These are phyloP conservation scores for Hypocrella siamensis DNA, from an alignment of 2,329 filamentous ascomycete species.

Conservation along the genomic window DNA sequence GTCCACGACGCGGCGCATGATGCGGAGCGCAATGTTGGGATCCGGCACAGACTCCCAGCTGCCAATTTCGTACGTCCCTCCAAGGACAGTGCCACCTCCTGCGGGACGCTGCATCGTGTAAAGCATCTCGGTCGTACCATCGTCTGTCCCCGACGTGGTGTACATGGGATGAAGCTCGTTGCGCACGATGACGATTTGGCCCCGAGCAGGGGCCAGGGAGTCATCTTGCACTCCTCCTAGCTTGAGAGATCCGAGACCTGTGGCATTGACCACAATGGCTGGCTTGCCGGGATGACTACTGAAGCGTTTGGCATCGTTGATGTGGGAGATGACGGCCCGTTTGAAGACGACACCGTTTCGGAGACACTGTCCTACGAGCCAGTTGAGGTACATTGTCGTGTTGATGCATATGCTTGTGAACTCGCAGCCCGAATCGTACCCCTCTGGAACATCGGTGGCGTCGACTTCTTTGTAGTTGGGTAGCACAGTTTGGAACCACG, in stretches of 20 bases:
- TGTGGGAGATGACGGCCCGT: slow-evolving; percentile 49
- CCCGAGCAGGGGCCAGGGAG: slow-evolving; percentile 59
- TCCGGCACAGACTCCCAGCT: slow-evolving; percentile 71
- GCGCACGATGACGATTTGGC: slow-evolving; percentile 70
- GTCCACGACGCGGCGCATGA: slow-evolving; percentile 64
- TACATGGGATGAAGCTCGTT: slow-evolving; percentile 63
- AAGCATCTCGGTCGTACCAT: slow-evolving; percentile 53
- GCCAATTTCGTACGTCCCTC: slow-evolving; percentile 68
- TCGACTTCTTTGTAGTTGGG: slow-evolving; percentile 53
- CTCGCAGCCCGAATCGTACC: slow-evolving; percentile 53
- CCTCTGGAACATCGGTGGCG: slow-evolving; percentile 41
- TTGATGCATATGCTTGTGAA: slow-evolving; percentile 90
- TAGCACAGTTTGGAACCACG: slow-evolving; percentile 60
- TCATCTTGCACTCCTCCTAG: slow-evolving; percentile 71
- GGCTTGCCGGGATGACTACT: slow-evolving; percentile 35
- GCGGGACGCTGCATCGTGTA: slow-evolving; percentile 75
- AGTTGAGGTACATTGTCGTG: slow-evolving; percentile 73
- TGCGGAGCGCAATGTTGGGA: slow-evolving; percentile 61
- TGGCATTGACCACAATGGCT: slow-evolving; percentile 73
- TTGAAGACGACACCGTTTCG: slow-evolving; percentile 54
- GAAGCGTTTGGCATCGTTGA: slow-evolving; percentile 46
- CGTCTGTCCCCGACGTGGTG: slow-evolving; percentile 55
- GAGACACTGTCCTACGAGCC: slow-evolving; percentile 67
- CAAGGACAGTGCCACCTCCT: slow-evolving; percentile 69
- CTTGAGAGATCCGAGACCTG: slow-evolving; percentile 57